These are phyloP conservation scores for Trichomonas gallinae DNA, from an alignment of 208 protist genomes.

Conservation along the genomic window DNA sequence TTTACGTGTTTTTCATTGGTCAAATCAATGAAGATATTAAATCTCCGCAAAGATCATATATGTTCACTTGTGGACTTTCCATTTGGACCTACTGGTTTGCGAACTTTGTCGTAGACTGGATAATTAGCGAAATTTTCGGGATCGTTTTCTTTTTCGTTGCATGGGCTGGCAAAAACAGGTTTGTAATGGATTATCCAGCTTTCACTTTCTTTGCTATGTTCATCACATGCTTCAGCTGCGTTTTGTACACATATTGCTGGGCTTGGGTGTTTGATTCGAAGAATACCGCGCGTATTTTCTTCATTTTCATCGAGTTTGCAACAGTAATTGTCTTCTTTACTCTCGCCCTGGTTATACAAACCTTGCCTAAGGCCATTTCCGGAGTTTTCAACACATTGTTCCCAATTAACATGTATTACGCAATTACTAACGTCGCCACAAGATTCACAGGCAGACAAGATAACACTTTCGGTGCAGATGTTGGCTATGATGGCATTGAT, in stretches of 20 bases:
- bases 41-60: background rate
- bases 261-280: background rate
- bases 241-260: background rate
- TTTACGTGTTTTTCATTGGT: background rate
- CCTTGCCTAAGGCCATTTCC: background rate
- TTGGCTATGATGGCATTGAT: background rate
- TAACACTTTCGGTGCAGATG: too few relatives aligned
- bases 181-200: background rate
- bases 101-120: background rate
- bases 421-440: too few relatives aligned
- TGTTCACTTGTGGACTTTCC: background rate
- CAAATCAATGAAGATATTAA: background rate
- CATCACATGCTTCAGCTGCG: background rate
- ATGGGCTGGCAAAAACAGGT: background rate
- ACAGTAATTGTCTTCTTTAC: background rate
- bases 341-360: background rate
- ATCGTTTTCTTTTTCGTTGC: background rate
- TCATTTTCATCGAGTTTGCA: background rate
- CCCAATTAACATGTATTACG: too few relatives aligned
- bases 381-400: background rate
- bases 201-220: background rate
- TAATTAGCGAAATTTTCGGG: background rate
- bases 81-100: background rate
- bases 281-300: background rate
- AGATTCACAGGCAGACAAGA: too few relatives aligned